Conservation (phyloP, 805 yeast genomes). For the Yamadazyma ubonensis region DNA sequence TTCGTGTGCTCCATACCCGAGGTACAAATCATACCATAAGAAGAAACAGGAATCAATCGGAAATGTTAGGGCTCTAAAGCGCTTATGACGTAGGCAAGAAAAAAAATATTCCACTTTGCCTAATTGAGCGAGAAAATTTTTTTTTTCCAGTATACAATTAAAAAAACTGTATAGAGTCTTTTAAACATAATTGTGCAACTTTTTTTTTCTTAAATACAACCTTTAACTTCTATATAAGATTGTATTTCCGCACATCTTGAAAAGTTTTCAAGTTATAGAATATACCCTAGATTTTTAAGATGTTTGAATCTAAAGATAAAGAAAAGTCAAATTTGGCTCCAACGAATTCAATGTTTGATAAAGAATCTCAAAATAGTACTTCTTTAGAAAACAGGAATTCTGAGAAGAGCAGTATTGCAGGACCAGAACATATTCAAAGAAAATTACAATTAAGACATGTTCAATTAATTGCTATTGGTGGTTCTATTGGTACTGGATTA, state of each 20-base stretch:
- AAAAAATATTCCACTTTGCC: background rate
- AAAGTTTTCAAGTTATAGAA: background rate
- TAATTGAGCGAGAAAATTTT: background rate
- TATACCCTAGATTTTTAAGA: background rate
- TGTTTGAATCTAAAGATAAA: conserved; percentile 2
- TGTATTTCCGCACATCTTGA: background rate
- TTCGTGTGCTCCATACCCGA: background rate
- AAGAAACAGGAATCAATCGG: background rate
- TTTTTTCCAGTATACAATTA: background rate
- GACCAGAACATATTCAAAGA: conserved; percentile 10
- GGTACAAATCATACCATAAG: conserved; percentile 2
- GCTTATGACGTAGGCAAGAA: conserved; percentile 2
- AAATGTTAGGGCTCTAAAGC: background rate
- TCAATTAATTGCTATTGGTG: conserved; percentile 22
- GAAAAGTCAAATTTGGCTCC: background rate
- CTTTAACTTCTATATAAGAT: background rate
- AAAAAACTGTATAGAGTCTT: background rate
- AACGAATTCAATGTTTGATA: conserved; percentile 1
- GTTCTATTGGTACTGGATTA: conserved; percentile 20
- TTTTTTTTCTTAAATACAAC: background rate
- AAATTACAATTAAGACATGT: conserved; percentile 14
- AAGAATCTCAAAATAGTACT: background rate
- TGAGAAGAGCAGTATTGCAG: background rate
- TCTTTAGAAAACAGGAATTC: background rate
- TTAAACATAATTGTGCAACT: background rate